These are phyloP conservation scores for Isoetes taiwanensis DNA, from an alignment of 75 land plant genomes.

Conservation along the genomic window DNA sequence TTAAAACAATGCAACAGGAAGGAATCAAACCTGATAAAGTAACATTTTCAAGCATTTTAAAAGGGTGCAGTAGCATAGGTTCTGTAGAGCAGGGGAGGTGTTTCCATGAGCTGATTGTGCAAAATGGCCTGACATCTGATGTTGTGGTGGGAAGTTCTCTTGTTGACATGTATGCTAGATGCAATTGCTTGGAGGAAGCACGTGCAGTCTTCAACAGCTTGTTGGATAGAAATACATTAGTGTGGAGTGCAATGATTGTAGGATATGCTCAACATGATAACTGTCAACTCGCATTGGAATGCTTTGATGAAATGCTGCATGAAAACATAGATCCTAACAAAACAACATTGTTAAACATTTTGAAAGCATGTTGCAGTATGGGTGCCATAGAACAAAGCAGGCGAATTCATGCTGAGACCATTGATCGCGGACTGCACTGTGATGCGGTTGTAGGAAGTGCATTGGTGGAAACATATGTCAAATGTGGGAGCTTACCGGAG, in stretches of 20 bases:
- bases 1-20: too few species aligned
- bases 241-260: background rate
- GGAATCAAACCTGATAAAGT: too few species aligned
- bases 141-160: too few species aligned
- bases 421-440: background rate
- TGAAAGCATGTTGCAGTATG: background rate
- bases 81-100: too few species aligned
- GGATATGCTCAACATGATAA: background rate
- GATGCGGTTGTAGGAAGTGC: background rate
- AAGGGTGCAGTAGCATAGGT: too few species aligned
- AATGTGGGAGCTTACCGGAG: conserved; percentile 17
- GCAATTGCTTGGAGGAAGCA: too few species aligned
- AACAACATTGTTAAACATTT: background rate
- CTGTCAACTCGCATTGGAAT: background rate
- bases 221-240: too few species aligned
- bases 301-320: background rate
- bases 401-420: background rate
- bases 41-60: too few species aligned
- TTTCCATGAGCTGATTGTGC: too few species aligned
- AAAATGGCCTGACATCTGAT: too few species aligned
- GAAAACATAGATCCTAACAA: background rate
- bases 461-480: conserved; percentile 10
- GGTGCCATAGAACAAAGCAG: background rate
- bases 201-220: too few species aligned
- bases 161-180: conserved; percentile 6